Evolutionary conservation across 768 basidiomycete species (phyloP).

Genomic region (Ephemerocybe angulata): DNA sequence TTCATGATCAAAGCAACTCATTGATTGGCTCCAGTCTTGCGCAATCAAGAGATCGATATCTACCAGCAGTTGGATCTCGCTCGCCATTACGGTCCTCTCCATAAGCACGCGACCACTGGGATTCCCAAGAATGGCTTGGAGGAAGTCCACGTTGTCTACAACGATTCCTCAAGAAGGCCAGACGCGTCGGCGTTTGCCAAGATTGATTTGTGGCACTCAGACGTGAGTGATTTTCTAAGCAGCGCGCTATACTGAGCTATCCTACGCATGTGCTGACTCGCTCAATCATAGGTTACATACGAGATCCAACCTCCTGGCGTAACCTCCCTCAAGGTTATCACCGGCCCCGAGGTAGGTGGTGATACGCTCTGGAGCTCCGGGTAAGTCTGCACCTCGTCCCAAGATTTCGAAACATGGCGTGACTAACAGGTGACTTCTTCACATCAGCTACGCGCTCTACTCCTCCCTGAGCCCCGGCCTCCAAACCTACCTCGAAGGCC

Average conservation of each 20-base stretch:
- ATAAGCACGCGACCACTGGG: slow-evolving; percentile 81
- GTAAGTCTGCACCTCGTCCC: slow-evolving; percentile 34
- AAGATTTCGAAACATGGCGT: background rate
- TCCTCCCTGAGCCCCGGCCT: slow-evolving; percentile 73
- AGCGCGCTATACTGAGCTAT: too few relatives aligned
- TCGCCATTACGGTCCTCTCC: slow-evolving; percentile 68
- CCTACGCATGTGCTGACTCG: background rate
- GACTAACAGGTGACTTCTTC: background rate
- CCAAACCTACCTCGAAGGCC: slow-evolving; percentile 72
- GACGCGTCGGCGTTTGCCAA: slow-evolving; percentile 66
- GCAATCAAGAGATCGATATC: slow-evolving; percentile 67
- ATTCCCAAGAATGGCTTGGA: slow-evolving; percentile 72
- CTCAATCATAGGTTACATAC: slow-evolving; percentile 52
- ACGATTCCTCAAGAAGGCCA: slow-evolving; percentile 58
- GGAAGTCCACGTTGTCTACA: slow-evolving; percentile 77
- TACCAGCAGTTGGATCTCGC: slow-evolving; percentile 70
- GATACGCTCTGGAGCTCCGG: slow-evolving; percentile 83
- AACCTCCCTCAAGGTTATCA: slow-evolving; percentile 73
- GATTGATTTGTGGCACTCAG: slow-evolving; percentile 78
- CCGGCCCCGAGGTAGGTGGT: slow-evolving; percentile 67
- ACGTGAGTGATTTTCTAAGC: too few relatives aligned
- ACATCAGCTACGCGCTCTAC: slow-evolving; percentile 81
- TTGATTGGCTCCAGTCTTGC: slow-evolving; percentile 51
- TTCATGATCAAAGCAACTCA: background rate
- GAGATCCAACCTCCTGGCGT: slow-evolving; percentile 79